These are phyloP conservation scores for Globisporangium takayamanum DNA, from an alignment of 352 stramenopile species.

Conservation along the genomic window DNA sequence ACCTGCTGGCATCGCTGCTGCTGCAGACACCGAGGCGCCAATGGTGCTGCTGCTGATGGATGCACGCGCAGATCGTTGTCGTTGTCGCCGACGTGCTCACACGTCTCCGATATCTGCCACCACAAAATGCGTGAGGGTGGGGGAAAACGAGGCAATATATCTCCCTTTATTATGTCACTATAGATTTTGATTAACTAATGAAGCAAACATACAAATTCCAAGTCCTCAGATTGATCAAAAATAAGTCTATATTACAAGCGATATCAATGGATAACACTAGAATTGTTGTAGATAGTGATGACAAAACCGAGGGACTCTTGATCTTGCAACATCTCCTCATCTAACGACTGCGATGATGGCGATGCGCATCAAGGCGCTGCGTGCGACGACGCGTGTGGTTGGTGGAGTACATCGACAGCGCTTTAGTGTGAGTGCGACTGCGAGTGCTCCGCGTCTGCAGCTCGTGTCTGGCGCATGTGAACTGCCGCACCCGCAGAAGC, in stretches of 20 bases:
- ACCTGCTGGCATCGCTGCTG: too few species aligned
- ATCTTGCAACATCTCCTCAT: neutral
- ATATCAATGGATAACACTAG: too few species aligned
- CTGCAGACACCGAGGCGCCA: too few species aligned
- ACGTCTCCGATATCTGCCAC: neutral
- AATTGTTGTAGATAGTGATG: too few species aligned
- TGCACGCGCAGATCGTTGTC: neutral
- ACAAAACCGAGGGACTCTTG: neutral
- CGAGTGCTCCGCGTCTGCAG: constrained; percentile 13
- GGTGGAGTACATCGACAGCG: neutral
- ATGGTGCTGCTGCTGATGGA: too few species aligned
- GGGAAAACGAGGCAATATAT: neutral
- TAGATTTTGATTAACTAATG: too few species aligned
- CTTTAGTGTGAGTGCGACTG: constrained; percentile 14
- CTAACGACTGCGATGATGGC: constrained; percentile 4
- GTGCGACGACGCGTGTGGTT: constrained; percentile 3
- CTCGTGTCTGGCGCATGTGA: constrained; percentile 64
- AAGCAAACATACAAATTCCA: too few species aligned
- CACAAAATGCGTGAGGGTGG: neutral
- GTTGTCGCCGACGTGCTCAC: neutral
- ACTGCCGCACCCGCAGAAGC: constrained; percentile 81
- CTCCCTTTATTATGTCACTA: too few species aligned
- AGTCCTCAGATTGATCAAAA: too few species aligned
- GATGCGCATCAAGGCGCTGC: constrained; percentile 3
- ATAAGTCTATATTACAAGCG: neutral